Evolutionary conservation across 2,329 filamentous ascomycete species (phyloP), one percentile per base, ranked within the genome.

Genomic region (Lasiodiplodia gonubiensis): DNA sequence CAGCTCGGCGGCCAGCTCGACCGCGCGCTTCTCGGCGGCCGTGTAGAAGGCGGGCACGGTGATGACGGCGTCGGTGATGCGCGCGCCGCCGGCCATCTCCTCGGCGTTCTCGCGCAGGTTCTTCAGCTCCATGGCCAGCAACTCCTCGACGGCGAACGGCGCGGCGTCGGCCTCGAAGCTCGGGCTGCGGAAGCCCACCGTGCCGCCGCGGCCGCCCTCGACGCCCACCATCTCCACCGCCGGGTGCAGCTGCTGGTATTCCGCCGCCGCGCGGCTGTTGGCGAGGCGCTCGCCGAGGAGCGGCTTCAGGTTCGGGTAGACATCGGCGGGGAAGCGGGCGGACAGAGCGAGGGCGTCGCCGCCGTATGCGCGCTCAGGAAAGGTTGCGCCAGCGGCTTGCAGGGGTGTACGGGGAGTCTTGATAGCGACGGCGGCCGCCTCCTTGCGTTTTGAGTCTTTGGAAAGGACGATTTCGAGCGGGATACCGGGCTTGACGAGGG

Each of bases 401-500:
- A 67, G 49, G 14, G 65, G 65, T 18, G 46, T 42, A 35, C 55
- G 65, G n/a, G 65, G 65, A 46, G 94, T 93, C 82, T 99, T 98
- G 83, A 99, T 98, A 52, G 93, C 91, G 72, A 99, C 89, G 51
- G 93, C 94, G 2, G 94, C 92, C 27, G 87, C 88, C 79, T 99
- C 95, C 84, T 99, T 99, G 76, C 95, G 91, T 80, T 97, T 92
- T 35, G 95, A 97, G 82, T 99, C 95, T 79, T 98, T 99, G 35
- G 94, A 97, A 67, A 97, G 87, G 78, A 99, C 94, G 71, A 99
- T 98, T 72, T 99, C 95, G 77, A 99, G 92, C 12, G 95, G 95
- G 64, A 97, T 94, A 69, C 95, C 95, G 2, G 95, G 95, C 82
- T 98, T 98, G 70, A 99, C 94, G 51, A 99, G 88, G 16, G 92